These are phyloP conservation scores for Aspergillus sclerotiicarbonarius DNA, from an alignment of 495 filamentous ascomycete genomes.

Conservation along the genomic window DNA sequence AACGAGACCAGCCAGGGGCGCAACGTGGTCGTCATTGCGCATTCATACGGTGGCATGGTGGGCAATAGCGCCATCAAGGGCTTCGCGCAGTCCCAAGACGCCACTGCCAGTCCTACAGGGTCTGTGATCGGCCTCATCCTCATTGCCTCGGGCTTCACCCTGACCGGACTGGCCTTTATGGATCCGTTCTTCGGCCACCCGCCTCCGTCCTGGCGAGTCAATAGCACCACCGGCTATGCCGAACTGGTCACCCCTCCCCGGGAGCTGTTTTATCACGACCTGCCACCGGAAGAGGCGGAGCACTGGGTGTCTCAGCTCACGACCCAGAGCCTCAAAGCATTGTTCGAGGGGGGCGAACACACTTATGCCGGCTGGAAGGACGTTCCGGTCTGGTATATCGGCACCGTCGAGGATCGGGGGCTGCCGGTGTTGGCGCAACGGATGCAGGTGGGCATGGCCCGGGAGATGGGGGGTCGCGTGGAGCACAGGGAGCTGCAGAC, in stretches of 20 bases:
- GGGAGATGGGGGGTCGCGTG: conserved; percentile 26
- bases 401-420: conserved; percentile 30
- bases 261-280: conserved; percentile 34
- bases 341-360: conserved; percentile 32
- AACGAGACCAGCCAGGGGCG: conserved; percentile 33
- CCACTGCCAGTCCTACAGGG: conserved; percentile 15
- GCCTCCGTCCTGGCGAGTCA: conserved; percentile 24
- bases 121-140: conserved; percentile 45
- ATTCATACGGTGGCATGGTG: conserved; percentile 54
- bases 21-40: conserved; percentile 46
- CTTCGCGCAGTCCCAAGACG: conserved; percentile 26
- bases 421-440: conserved; percentile 36
- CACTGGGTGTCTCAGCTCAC: conserved; percentile 27
- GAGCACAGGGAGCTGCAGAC: conserved; percentile 31
- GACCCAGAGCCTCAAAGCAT: conserved; percentile 29
- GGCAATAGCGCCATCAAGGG: conserved; percentile 47
- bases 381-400: conserved; percentile 33
- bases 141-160: conserved; percentile 33
- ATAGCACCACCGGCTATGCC: conserved; percentile 25
- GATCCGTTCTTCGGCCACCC: conserved; percentile 31
- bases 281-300: conserved; percentile 25
- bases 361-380: conserved; percentile 33
- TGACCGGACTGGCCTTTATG: conserved; percentile 28
- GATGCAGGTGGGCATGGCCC: conserved; percentile 27
- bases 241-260: conserved; percentile 28